These are phyloP conservation scores for Lichina pygmaea DNA, from an alignment of 495 filamentous ascomycete species.

Conservation along the genomic window DNA sequence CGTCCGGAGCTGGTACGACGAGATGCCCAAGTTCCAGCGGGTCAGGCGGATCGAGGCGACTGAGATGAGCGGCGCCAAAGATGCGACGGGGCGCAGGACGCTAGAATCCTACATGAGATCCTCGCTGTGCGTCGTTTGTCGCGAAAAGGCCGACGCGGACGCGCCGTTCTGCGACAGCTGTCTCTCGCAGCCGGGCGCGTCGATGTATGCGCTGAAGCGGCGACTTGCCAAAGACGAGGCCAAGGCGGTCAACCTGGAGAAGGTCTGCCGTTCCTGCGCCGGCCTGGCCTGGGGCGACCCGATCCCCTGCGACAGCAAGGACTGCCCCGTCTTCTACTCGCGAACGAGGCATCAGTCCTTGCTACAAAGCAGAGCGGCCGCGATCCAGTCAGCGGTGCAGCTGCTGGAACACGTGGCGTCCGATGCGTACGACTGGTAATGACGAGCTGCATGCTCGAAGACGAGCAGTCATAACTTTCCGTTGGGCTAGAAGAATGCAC, in stretches of 20 bases:
- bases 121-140: conserved; percentile 54
- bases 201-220: conserved; percentile 31
- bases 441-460: no score
- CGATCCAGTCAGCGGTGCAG: neutral
- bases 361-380: conserved; percentile 26
- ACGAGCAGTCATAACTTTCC: no score
- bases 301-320: conserved; percentile 63
- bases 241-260: conserved; percentile 34
- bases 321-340: conserved; percentile 84
- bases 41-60: conserved; percentile 28
- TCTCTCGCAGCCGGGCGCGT: conserved; percentile 21
- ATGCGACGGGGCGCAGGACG: conserved; percentile 24
- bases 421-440: neutral
- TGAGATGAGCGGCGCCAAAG: conserved; percentile 9
- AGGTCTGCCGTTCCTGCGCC: conserved; percentile 62
- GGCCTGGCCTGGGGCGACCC: conserved; percentile 43
- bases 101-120: conserved; percentile 73
- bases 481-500: no score
- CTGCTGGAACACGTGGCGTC: neutral
- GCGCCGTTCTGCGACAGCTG: conserved; percentile 41
- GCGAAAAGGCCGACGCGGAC: conserved; percentile 28
- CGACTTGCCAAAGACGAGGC: conserved; percentile 35
- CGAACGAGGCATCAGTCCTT: conserved; percentile 40
- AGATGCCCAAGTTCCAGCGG: conserved; percentile 77
- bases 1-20: conserved; percentile 76